Evolutionary conservation across 2,329 filamentous ascomycete genomes (phyloP).

Genomic region (Aureobasidium zeae): DNA sequence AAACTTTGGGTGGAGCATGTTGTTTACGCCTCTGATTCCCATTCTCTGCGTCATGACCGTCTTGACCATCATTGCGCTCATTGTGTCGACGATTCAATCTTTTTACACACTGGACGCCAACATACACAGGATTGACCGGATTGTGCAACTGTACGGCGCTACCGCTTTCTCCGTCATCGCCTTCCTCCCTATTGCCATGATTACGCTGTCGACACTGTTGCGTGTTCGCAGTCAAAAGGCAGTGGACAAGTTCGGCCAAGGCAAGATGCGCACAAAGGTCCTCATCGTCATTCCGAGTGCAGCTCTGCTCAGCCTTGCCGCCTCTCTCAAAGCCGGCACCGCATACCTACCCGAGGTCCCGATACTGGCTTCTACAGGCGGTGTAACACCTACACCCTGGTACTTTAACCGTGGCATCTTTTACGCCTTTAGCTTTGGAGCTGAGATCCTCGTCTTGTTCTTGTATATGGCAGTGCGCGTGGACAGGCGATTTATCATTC

Average conservation of each 20-base stretch:
- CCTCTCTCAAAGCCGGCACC: constrained; percentile 57
- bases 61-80: constrained; percentile 54
- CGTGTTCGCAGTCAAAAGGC: constrained; percentile 24
- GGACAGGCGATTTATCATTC: constrained; percentile 66
- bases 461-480: constrained; percentile 59
- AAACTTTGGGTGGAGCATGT: constrained; percentile 55
- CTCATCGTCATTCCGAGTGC: constrained; percentile 51
- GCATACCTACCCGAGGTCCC: constrained; percentile 41
- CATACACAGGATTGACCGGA: constrained; percentile 45
- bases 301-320: constrained; percentile 56
- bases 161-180: constrained; percentile 56
- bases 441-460: constrained; percentile 63
- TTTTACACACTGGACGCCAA: constrained; percentile 55
- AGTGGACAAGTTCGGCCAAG: constrained; percentile 56
- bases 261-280: constrained; percentile 59
- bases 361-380: no score
- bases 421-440: constrained; percentile 68
- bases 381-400: constrained; percentile 51
- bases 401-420: constrained; percentile 64
- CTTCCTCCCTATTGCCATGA: constrained; percentile 55
- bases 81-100: constrained; percentile 53
- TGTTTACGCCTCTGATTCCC: constrained; percentile 46
- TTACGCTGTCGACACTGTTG: constrained; percentile 38
- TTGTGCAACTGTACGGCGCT: constrained; percentile 54
- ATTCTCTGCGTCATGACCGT: constrained; percentile 50